phyloP scores from a whole-genome alignment of 768 basidiomycete genomes.

The Boletus eberwhitei region DNA sequence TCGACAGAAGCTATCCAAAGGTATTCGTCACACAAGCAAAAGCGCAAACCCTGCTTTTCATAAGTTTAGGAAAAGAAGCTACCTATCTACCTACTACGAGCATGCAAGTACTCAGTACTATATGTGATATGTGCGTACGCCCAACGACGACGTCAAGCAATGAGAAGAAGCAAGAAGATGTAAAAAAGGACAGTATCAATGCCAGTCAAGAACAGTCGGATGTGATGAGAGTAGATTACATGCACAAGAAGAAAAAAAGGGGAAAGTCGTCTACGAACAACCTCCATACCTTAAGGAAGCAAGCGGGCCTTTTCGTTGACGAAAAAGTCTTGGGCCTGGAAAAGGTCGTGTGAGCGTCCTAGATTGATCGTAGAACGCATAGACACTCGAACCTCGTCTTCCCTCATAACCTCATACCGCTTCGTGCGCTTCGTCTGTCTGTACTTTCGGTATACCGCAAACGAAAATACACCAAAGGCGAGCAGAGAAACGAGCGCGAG shows the following conservation, averaged over 20 bases:
- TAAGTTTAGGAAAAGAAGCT: too few species aligned
- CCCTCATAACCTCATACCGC: background rate
- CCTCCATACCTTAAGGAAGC: too few species aligned
- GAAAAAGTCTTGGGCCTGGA: too few species aligned
- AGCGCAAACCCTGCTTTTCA: too few species aligned
- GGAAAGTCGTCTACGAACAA: background rate
- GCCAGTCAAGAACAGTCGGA: conserved; percentile 5
- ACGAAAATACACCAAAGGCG: conserved; percentile 11
- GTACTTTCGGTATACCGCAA: conserved; percentile 13
- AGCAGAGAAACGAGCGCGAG: conserved; percentile 7
- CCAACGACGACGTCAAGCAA: background rate
- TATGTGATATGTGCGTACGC: background rate
- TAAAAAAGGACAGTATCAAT: background rate
- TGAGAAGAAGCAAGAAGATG: background rate
- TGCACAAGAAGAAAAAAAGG: background rate
- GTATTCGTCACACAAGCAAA: too few species aligned
- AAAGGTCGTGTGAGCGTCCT: background rate
- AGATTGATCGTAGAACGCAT: background rate
- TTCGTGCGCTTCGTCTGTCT: conserved; percentile 9
- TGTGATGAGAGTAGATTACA: background rate
- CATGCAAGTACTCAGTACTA: conserved; percentile 15
- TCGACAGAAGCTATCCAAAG: too few species aligned
- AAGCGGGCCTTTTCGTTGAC: too few species aligned
- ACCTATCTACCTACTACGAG: conserved; percentile 4
- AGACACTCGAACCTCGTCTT: conserved; percentile 10